Evolutionary conservation across 495 filamentous ascomycete species (phyloP).

Genomic region (Lindgomyces ingoldianus): DNA sequence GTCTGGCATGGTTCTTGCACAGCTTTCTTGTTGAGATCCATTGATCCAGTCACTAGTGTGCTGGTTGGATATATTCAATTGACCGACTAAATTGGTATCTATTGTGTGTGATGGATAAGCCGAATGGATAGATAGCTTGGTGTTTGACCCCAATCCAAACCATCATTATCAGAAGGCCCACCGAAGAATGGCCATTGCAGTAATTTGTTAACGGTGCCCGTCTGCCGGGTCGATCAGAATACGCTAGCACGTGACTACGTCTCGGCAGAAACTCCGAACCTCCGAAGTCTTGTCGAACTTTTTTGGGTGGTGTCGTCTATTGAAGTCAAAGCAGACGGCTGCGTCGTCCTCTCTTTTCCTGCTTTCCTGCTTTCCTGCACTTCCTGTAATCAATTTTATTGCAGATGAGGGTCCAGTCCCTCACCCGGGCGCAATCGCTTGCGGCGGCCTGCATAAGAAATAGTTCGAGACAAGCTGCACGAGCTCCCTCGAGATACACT

Average conservation of each 20-base stretch:
- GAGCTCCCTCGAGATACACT: constrained; percentile 11
- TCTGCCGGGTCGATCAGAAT: no score
- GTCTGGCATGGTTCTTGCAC: not conserved
- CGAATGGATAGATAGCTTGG: not conserved
- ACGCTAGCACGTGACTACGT: constrained; percentile 5
- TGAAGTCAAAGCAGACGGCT: constrained; percentile 1
- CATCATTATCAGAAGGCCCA: no score
- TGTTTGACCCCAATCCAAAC: not conserved
- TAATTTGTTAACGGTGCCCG: no score
- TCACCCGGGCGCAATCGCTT: constrained; percentile 27
- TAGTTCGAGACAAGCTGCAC: constrained; percentile 15
- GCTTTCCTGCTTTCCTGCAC: not conserved
- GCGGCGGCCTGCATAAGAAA: constrained; percentile 18
- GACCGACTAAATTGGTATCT: not conserved
- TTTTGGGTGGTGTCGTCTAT: constrained; percentile 9
- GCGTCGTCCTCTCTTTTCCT: constrained; percentile 15
- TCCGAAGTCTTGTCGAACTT: constrained; percentile 14
- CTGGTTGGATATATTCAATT: not conserved
- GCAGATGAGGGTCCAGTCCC: constrained; percentile 34
- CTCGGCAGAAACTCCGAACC: constrained; percentile 15
- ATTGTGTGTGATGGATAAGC: not conserved
- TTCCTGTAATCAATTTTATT: constrained; percentile 2
- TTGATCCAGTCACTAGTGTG: not conserved
- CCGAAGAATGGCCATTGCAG: no score
- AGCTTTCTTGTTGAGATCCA: not conserved